Evolutionary conservation across 164 flowering plant genomes (phyloP), one percentile per base, ranked within the genome.

Genomic region (Akebia trifoliata): DNA sequence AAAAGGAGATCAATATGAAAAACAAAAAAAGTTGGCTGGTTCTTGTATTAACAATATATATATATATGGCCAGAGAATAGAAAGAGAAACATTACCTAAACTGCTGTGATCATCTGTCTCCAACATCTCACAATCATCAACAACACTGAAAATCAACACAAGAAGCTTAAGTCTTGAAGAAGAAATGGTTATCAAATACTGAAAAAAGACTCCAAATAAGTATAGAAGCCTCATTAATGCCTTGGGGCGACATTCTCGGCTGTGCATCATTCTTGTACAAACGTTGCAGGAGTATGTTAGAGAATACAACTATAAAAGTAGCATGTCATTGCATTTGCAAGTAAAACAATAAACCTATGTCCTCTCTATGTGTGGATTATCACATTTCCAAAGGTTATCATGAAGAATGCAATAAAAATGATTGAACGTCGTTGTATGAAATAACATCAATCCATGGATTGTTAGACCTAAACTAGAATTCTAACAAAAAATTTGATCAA

Each of bases 61-160:
- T 29, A 25, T 28, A 6, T 38, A 4, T 9, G 6, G 11, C 22
- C 10, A 26, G 34, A 40, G 4, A 32, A 20, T 10, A 44, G 49
- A 54, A 39, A 9, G 21, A 52, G 49, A 60, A 63, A 59, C 54
- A 57, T 59, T 45, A 92, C 96, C 95, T 79, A 95, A 69, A 70
- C 66, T 78, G 20, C 53, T 55, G 46, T 48, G 18, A 36, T 31
- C 63, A 29, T 47, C 71, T 32, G 65, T 36, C 10, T 25, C 60
- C 38, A 71, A 81, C 42, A 40, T 29, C 54, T 82, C 81, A 49
- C 32, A 44, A 60, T 85, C 91, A 69, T 86, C 92, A 57, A 83
- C 78, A 37, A 92, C 93, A 71, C 98, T 92, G 87, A 56, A 69
- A 34, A 56, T 65, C 31, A 36, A 37, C 32, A 45, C 47, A 55